Evolutionary conservation across 441 rosid species (phyloP), one percentile per base, ranked within the genome.

Genomic region (Erysimum cheiri): DNA sequence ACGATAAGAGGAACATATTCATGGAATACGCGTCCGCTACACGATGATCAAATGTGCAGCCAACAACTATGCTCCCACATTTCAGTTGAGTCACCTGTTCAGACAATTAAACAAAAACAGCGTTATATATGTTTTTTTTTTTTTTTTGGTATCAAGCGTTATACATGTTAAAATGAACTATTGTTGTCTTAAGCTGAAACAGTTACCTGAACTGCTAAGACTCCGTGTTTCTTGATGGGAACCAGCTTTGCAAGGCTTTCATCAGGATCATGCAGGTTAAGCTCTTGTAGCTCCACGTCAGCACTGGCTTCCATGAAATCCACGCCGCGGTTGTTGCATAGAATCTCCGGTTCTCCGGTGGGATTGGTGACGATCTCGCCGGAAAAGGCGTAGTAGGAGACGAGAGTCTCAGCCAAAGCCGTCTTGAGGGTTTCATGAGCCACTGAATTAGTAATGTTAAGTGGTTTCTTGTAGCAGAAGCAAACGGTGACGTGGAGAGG

Each of bases 1-100:
- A 92, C 0, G 93, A 85, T 0, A 84, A 75, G 6, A 90, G 79
- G 70, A 92, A 88, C 95, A 88, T 83, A 74, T 90, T 88, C 74
- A 78, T 69, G 3, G 98, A 87, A 71, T 85, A 81, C 12, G 92
- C 96, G 60, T 92, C 97, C 1, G 96, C 85, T n/a, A 88, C 73
- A 44, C 93, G 92, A 59, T 92, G 98, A 72, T 92, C 98, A 41
- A 90, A 92, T 13, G 91, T 49, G 78, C 96, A 88, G 14, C 67
- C 93, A 69, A 92, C 84, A 52, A 90, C 93, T 43, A 86, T 9
- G 6, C 89, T 88, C 0, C 97, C 92, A 47, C 97, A 88, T 67
- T 80, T 81, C 1, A 92, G 82, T 49, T 84, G 80, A 0, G 94
- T 89, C 22, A 67, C 89, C 95, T 90, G 31, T 40, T 40, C 53